Evolutionary conservation across 495 filamentous ascomycete genomes (phyloP).

Genomic region (Aspergillus heteromorphus): DNA sequence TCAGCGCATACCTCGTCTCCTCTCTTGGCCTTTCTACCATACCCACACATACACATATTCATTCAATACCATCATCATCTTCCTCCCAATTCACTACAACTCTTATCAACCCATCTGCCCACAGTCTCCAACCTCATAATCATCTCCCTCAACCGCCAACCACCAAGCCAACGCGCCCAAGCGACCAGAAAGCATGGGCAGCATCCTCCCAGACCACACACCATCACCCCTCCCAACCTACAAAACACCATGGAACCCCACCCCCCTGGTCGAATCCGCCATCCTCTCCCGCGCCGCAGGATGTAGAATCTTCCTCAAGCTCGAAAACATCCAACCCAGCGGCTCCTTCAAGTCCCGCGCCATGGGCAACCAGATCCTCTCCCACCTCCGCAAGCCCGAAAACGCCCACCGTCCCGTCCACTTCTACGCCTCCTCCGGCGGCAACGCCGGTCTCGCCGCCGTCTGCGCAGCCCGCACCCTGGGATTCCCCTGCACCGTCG

Average conservation of each 20-base stretch:
- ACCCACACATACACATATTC: not conserved
- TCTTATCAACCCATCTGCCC: too few species aligned
- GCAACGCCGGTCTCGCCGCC: slow-evolving; percentile 90
- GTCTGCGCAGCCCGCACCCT: slow-evolving; percentile 69
- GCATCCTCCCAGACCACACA: slow-evolving; percentile 17
- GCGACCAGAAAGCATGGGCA: slow-evolving; percentile 23
- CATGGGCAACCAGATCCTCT: slow-evolving; percentile 73
- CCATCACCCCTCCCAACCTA: slow-evolving; percentile 17
- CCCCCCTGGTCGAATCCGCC: slow-evolving; percentile 64
- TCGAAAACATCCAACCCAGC: slow-evolving; percentile 87
- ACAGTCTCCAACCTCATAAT: too few species aligned
- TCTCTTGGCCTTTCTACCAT: not conserved
- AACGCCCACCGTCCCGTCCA: slow-evolving; percentile 45
- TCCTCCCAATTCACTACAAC: not conserved
- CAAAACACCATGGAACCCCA: slow-evolving; percentile 61
- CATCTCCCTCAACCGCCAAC: not conserved
- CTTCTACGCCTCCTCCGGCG: slow-evolving; percentile 85
- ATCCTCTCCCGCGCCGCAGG: slow-evolving; percentile 65
- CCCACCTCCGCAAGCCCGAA: slow-evolving; percentile 43
- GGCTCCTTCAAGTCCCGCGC: slow-evolving; percentile 94
- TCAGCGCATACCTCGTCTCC: not conserved
- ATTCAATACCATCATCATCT: not conserved
- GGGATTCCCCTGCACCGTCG: slow-evolving; percentile 72
- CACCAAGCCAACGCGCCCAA: not conserved
- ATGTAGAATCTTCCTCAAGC: slow-evolving; percentile 83